Evolutionary conservation across 2,329 filamentous ascomycete genomes (phyloP), one percentile per base, ranked within the genome.

Genomic region (Albophoma yamanashiensis): DNA sequence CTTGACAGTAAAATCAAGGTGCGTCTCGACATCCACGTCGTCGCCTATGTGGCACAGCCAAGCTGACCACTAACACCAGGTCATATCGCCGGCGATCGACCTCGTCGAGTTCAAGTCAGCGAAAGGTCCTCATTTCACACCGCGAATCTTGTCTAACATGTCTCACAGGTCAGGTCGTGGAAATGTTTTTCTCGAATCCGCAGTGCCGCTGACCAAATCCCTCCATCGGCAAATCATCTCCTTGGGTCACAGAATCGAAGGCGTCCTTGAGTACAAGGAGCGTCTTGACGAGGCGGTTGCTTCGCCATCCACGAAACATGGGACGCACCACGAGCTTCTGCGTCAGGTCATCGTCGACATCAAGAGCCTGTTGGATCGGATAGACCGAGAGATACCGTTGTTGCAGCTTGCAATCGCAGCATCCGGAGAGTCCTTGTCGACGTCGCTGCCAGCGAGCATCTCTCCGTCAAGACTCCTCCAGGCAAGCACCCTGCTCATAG

Each of bases 371-470:
- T 80, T 97, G 2, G 76, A 78, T 14, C 85, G 88, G 11, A 96
- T 99, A 63, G 93, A 97, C 71, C 88, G 94, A 72, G 89, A 93
- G 15, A 91, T 97, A 14, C 93, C 93, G 0, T 79, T 96, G 4
- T 88, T 99, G 70, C 96, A 94, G 67, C 80, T 99, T 36, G 94
- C 94, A 59, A 96, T 99, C 64, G 94, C 91, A 1, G 93, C 92
- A 0, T 97, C 93, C 1, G 94, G 94, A 0, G 92, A 93, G 60
- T 95, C 85, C 61, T 79, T 97, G 38, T 91, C 90, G 0, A 89
- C 89, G 0, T 87, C 86, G 3, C 78, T 97, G 36, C 90, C 92
- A 0, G 80, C 89, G 1, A 88, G 88, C 12, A 89, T 97, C 53
- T 97, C 93, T 1, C 93, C 93, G 1, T 97, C 93, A 5, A 84